Base-by-base conservation (phyloP, 208 protist species). In the Tetramitus jugosus region DNA sequence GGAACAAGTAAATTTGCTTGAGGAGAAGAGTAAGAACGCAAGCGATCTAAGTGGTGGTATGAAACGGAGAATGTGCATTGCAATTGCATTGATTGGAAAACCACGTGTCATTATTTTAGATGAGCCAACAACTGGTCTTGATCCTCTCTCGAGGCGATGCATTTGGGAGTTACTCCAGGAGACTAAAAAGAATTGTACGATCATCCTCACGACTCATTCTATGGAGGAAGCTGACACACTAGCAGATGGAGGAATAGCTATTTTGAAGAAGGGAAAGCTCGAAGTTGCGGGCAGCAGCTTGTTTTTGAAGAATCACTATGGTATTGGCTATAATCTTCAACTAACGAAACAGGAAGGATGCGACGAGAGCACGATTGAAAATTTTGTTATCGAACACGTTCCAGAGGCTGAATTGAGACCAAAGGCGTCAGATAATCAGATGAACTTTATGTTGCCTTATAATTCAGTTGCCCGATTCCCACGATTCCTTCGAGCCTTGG, bases 41-140 rank as follows among this genome's bases (percentile, higher is more conserved):
- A 39, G 4, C 31, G n/a, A 29, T 35, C 42, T 85, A 40, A 80
- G 78, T 65, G 89, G 91, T 52, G 91, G 91, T 49, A 88, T 87
- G 80, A 86, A 90, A 77, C 78, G 91, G 60, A 82, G 84, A 31
- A 61, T 94, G 13, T 86, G 8, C 76, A 35, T 94, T 40, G 89
- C 83, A 31, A 89, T 91, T 79, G 79, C 91, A 14, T 79, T 94
- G 2, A 83, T 91, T 64, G 90, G 89, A 33, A 64, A 81, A 43
- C 78, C 88, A 23, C 26, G 72, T 1, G 26, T 94, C 33, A 67
- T 93, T 0, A 83, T 91, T 33, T 77, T 95, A 23, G 91, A 94
- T 80, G 91, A 92, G 79, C 87, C 87, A 10, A 82, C 83, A 8
- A 68, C 84, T 33, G 89, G 88, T 23, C 35, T 90, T 31, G 87